Percentiles rank a stretch among this genome's conserved stretches.
Evolutionary conservation across 306 rosid species (phyloP).

Genomic region (Pyrus communis): DNA sequence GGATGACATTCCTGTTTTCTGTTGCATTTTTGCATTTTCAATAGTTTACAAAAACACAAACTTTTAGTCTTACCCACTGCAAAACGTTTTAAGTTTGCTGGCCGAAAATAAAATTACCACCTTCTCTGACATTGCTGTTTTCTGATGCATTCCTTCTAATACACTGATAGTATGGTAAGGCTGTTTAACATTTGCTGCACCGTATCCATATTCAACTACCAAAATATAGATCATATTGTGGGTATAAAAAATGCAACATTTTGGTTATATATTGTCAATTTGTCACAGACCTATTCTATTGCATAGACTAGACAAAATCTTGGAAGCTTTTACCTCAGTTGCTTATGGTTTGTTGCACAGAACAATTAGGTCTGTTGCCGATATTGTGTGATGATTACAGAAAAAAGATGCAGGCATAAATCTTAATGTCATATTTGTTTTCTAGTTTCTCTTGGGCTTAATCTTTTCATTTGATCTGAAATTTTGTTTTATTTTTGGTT

Average conservation of each 20-base stretch:
- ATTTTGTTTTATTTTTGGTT: constrained; percentile 2
- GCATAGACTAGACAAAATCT: background rate
- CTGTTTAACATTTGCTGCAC: background rate
- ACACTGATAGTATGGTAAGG: background rate
- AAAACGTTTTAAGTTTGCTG: background rate
- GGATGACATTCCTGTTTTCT: background rate
- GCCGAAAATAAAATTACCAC: background rate
- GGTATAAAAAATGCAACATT: background rate
- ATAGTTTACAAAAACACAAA: background rate
- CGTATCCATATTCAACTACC: background rate
- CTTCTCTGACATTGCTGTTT: background rate
- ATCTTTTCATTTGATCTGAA: constrained; percentile 8
- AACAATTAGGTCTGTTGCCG: background rate
- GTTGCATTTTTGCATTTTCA: background rate
- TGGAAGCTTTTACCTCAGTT: background rate
- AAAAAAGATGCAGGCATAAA: background rate
- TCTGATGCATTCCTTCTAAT: background rate
- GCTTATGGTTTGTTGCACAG: background rate
- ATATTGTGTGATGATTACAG: background rate
- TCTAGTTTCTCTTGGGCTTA: background rate
- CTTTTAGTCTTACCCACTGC: background rate
- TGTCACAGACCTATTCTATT: background rate
- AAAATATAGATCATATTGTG: background rate
- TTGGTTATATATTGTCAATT: background rate
- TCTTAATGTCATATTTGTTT: background rate